Conservation (phyloP, 139 green algal species). For the Gonium pectorale region DNA sequence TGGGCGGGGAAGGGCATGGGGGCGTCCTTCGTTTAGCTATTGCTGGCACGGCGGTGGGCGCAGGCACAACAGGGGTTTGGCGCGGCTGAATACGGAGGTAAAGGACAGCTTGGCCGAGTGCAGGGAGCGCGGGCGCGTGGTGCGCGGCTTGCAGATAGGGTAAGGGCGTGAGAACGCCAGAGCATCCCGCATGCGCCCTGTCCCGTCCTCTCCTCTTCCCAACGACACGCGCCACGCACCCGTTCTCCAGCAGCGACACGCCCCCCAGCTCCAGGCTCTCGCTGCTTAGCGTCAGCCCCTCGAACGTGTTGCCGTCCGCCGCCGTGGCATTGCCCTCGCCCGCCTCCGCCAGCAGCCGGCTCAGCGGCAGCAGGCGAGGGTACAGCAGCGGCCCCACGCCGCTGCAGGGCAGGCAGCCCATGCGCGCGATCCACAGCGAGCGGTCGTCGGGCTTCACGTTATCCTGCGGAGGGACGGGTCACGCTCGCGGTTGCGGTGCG, state of each 20-base stretch:
- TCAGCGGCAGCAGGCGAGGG: slow-evolving; percentile 74
- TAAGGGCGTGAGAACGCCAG: no score
- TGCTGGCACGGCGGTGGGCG: no score
- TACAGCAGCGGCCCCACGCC: slow-evolving; percentile 74
- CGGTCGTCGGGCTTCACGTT: slow-evolving; percentile 66
- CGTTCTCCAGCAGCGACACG: slow-evolving; percentile 90
- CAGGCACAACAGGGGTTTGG: no score
- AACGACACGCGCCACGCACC: slow-evolving; percentile 24
- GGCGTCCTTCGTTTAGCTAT: no score
- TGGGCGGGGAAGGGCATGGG: background rate
- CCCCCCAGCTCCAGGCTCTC: slow-evolving; percentile 76
- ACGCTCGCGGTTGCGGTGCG: no score
- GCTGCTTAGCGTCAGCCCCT: slow-evolving; percentile 58
- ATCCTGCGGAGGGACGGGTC: slow-evolving; percentile 55
- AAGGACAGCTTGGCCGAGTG: no score
- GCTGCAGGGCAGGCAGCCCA: slow-evolving; percentile 69
- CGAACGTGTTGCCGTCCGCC: slow-evolving; percentile 19
- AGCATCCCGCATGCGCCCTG: no score
- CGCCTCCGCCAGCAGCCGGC: slow-evolving; percentile 28
- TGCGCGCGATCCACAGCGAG: slow-evolving; percentile 52
- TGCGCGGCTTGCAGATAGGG: background rate
- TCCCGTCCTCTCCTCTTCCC: no score
- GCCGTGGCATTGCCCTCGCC: slow-evolving; percentile 5
- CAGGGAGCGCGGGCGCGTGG: no score
- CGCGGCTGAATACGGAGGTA: no score